A percentile compares a stretch with the other conserved stretches of the same genome.
Conservation (phyloP, 1,139 yeast species). For the Yamadazyma triangularis region DNA sequence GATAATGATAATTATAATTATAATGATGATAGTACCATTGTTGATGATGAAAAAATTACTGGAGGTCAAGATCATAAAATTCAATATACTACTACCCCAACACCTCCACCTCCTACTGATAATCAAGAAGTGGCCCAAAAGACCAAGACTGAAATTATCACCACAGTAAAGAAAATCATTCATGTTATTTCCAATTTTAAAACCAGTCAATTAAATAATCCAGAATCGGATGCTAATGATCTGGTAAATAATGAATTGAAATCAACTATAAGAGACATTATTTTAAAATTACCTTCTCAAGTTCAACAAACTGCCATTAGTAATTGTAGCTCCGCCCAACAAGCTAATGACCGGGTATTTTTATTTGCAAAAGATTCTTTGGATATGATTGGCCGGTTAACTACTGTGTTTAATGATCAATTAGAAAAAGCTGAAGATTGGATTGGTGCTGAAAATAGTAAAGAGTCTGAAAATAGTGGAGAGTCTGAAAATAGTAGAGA, state of each 20-base stretch:
- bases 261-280: conserved; percentile 73
- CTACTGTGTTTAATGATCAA: conserved; percentile 79
- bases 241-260: conserved; percentile 33
- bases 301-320: conserved; percentile 26
- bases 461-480: no score
- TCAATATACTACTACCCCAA: not conserved
- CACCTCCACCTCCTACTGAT: not conserved
- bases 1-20: conserved; percentile 9
- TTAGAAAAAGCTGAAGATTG: conserved; percentile 80
- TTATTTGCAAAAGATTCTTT: conserved; percentile 84
- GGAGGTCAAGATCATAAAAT: no score
- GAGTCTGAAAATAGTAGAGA: no score
- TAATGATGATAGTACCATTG: conserved; percentile 3
- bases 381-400: conserved; percentile 81
- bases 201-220: conserved; percentile 53
- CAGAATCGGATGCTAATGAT: conserved; percentile 9
- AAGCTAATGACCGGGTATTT: conserved; percentile 60
- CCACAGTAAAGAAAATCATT: conserved; percentile 86
- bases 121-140: conserved; percentile 22
- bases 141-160: conserved; percentile 76
- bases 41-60: conserved; percentile 7
- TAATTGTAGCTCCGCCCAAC: conserved; percentile 22
- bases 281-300: conserved; percentile 62
- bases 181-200: conserved; percentile 81
- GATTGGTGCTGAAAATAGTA: conserved; percentile 58